Evolutionary conservation across 495 filamentous ascomycete species (phyloP), one percentile per base, ranked within the genome.

Genomic region (Amorphotheca resinae): DNA sequence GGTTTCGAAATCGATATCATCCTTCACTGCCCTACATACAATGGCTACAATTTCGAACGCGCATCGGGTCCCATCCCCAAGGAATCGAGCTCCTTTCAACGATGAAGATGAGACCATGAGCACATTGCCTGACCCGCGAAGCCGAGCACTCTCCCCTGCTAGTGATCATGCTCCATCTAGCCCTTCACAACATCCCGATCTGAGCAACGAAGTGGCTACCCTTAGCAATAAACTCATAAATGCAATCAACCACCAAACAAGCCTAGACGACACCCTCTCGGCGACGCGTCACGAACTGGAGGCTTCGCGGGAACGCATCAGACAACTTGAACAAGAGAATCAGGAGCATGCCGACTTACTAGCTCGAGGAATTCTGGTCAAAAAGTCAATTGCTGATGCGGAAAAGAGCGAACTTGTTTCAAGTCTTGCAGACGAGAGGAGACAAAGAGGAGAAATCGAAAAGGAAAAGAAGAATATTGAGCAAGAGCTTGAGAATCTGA

Each of bases 231-330:
- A 98, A 62, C 72, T 98, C 40, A 87, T 98, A 45, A 87, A 87
- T 53, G 88, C 91, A 40, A 95, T 98, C 61, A 98, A 98, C 57
- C 84, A 91, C 56, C 93, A 96, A 65, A 95, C 91, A 3, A 83
- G 69, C 22, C 68, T 98, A 21, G 91, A 98, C 55, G 91, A 98
- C 55, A 83, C 74, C 22, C 69, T 98, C 35, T 79, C 83, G 39
- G 78, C 71, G 18, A 84, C 89, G 18, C 74, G 84, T 14, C 79
- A 89, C 57, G 86, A 95, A 54, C 57, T 98, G 39, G 87, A 93
- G 38, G 56, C 70, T n/a, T 74, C 87, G 3, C 72, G 71, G 44
- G 73, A 77, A 37, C 74, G 69, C 59, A 66, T 95, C 34, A 70
- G 65, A 41, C 65, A 78, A 36, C 62, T 95, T 26, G 82, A 94